These are phyloP conservation scores for Wickerhamomyces sp. DNA, from an alignment of 1,139 yeast genomes.

Conservation along the genomic window DNA sequence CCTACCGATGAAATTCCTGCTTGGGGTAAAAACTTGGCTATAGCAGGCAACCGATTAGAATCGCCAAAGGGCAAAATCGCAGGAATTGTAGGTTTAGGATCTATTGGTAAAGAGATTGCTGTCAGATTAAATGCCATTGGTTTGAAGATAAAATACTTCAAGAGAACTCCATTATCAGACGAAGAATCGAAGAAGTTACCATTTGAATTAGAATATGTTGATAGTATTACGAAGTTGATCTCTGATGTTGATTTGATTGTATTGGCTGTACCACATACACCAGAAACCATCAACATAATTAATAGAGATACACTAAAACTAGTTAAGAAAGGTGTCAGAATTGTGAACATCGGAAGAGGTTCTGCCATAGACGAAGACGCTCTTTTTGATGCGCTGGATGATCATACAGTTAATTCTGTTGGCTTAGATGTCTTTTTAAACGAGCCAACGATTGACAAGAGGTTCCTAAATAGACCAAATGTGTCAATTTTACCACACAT, in stretches of 20 bases:
- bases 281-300: constrained; percentile 53
- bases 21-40: constrained; percentile 34
- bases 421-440: constrained; percentile 77
- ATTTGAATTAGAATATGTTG: constrained; percentile 43
- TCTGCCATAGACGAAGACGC: constrained; percentile 69
- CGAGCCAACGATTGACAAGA: constrained; percentile 58
- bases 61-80: constrained; percentile 59
- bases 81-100: constrained; percentile 74
- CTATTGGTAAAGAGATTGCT: constrained; percentile 67
- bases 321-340: constrained; percentile 52
- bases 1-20: constrained; percentile 9
- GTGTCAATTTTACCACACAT: constrained; percentile 77
- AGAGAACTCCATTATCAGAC: constrained; percentile 45
- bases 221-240: constrained; percentile 34
- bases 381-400: constrained; percentile 58
- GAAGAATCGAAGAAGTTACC: constrained; percentile 35
- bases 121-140: constrained; percentile 53
- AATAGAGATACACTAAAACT: constrained; percentile 42
- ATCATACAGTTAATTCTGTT: constrained; percentile 65
- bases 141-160: constrained; percentile 62
- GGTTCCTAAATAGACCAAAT: constrained; percentile 52
- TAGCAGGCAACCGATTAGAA: constrained; percentile 43
- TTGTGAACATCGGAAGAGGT: constrained; percentile 82
- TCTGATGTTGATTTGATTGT: constrained; percentile 51
- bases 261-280: constrained; percentile 63